These are phyloP conservation scores for Hymenoscyphus repandus DNA, from an alignment of 2,329 filamentous ascomycete species.

Conservation along the genomic window DNA sequence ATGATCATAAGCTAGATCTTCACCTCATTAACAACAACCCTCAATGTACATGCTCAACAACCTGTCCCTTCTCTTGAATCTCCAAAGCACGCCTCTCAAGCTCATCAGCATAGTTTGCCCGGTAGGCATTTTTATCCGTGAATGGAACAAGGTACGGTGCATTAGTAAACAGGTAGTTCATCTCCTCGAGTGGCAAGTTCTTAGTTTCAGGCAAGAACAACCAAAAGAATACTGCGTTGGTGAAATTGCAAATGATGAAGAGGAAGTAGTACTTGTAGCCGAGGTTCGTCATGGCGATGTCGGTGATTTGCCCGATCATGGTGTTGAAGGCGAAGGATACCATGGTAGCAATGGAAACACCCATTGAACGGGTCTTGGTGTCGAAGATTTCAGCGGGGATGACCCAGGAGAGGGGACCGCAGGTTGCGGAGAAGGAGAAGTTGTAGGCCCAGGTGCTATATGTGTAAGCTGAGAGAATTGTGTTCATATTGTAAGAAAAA, in stretches of 20 bases:
- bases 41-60: constrained; percentile 5
- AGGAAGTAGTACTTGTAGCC: constrained; percentile 45
- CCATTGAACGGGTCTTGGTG: constrained; percentile 53
- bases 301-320: constrained; percentile 46
- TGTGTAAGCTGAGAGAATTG: neutral
- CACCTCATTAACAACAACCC: neutral
- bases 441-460: constrained; percentile 71
- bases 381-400: constrained; percentile 56
- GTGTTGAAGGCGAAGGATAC: constrained; percentile 57
- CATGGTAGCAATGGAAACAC: constrained; percentile 54
- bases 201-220: constrained; percentile 32
- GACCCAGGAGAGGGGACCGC: constrained; percentile 52
- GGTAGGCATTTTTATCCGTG: constrained; percentile 48
- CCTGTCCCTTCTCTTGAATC: constrained; percentile 46
- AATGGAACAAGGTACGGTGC: constrained; percentile 58
- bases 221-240: constrained; percentile 35
- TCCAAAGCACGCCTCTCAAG: constrained; percentile 54
- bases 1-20: too few relatives aligned
- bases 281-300: constrained; percentile 49
- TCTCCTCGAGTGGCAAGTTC: constrained; percentile 32
- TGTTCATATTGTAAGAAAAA: neutral
- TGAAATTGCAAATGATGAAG: constrained; percentile 44
- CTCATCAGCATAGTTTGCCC: constrained; percentile 42
- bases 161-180: constrained; percentile 35
- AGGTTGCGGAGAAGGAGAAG: constrained; percentile 55